phyloP scores from a whole-genome alignment of 2,329 filamentous ascomycete genomes.

The Hypomyces rosellus region DNA sequence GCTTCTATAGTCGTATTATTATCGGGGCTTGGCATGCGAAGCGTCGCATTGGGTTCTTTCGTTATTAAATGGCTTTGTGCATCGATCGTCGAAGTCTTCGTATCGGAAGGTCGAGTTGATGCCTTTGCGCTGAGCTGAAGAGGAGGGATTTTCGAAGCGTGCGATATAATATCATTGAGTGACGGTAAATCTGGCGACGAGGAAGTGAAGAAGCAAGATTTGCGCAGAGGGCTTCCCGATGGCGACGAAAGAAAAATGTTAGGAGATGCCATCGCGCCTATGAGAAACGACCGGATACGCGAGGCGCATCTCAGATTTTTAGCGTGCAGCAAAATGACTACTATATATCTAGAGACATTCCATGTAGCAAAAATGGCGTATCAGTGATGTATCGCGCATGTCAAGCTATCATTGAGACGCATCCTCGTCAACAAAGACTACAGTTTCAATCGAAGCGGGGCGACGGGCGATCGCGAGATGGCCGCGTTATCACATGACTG shows the following conservation, averaged over 20 bases:
- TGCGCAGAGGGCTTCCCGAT: conserved; percentile 25
- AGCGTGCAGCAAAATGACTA: conserved; percentile 23
- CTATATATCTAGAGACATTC: too few relatives aligned
- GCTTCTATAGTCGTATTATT: conserved; percentile 11
- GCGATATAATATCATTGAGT: conserved; percentile 41
- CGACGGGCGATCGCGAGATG: conserved; percentile 20
- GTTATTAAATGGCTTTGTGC: not conserved
- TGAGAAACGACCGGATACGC: conserved; percentile 33
- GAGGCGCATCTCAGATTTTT: conserved; percentile 37
- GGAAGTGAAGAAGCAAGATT: conserved; percentile 28
- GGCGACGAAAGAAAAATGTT: conserved; percentile 27
- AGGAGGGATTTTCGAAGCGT: conserved; percentile 24
- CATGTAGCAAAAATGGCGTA: too few relatives aligned
- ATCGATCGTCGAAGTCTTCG: conserved; percentile 12
- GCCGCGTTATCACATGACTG: conserved; percentile 29
- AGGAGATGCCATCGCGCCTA: conserved; percentile 28
- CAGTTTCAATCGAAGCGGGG: conserved; percentile 8
- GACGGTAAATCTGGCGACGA: conserved; percentile 53
- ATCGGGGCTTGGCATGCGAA: not conserved
- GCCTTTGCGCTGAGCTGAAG: conserved; percentile 32
- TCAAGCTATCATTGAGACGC: too few relatives aligned
- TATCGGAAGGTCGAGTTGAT: conserved; percentile 30
- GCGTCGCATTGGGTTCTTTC: not conserved
- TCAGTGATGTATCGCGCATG: too few relatives aligned
- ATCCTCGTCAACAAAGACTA: not conserved